phyloP scores from a whole-genome alignment of 306 rosid genomes.

The Ochetophila trinervis region DNA sequence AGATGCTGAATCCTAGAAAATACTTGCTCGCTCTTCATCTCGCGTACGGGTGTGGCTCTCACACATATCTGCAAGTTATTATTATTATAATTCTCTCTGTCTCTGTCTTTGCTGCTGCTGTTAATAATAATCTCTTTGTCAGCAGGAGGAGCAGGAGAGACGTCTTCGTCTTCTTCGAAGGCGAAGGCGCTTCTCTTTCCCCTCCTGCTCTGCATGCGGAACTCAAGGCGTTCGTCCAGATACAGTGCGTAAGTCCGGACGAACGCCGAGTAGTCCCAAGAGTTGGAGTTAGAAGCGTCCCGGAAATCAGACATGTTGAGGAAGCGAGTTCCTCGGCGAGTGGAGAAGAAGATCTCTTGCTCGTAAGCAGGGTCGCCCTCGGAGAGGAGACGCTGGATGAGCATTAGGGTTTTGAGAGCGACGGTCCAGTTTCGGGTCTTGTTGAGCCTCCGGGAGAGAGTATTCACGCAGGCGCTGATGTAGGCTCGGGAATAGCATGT shows the following conservation, averaged over 20 bases:
- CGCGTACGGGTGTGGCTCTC: constrained; percentile 54
- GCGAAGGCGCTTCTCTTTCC: constrained; percentile 56
- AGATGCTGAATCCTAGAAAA: constrained; percentile 75
- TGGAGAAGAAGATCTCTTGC: constrained; percentile 86
- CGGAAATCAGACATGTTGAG: constrained; percentile 89
- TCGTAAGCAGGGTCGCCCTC: constrained; percentile 99
- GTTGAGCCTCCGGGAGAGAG: constrained; percentile 71
- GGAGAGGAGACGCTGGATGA: constrained; percentile 61
- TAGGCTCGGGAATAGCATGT: constrained; percentile 77
- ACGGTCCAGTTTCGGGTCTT: constrained; percentile 83
- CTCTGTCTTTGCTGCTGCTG: no score
- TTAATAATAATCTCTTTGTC: no score
- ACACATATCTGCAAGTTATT: not conserved
- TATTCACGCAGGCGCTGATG: constrained; percentile 66
- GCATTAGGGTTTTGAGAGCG: constrained; percentile 62
- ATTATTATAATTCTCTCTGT: not conserved
- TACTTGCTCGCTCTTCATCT: constrained; percentile 55
- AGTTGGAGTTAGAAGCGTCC: constrained; percentile 38
- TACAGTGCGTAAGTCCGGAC: constrained; percentile 77
- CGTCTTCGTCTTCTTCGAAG: constrained; percentile 44
- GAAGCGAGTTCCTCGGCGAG: constrained; percentile 81
- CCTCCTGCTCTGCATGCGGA: constrained; percentile 77
- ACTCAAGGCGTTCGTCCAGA: constrained; percentile 83
- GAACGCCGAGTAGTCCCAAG: constrained; percentile 82
- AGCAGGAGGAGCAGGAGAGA: no score